Evolutionary conservation across 352 stramenopile species (phyloP).

Genomic region (Globisporangium viniferum): DNA sequence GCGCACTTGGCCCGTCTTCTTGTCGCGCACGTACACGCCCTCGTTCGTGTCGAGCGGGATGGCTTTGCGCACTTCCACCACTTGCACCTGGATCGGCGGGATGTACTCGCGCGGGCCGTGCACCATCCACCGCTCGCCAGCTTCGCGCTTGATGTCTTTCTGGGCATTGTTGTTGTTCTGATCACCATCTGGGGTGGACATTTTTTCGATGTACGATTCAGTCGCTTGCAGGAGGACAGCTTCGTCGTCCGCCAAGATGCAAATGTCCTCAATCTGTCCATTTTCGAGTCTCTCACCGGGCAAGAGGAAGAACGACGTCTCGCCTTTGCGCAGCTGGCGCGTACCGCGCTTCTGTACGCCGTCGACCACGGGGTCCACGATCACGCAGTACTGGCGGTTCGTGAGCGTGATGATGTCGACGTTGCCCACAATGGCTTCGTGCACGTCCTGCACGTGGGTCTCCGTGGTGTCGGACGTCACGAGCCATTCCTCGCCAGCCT

Average conservation of each 20-base stretch:
- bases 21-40: conserved; percentile 76
- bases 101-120: conserved; percentile 80
- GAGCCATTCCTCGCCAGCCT: conserved; percentile 78
- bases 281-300: conserved; percentile 63
- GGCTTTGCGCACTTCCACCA: conserved; percentile 70
- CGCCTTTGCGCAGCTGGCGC: conserved; percentile 66
- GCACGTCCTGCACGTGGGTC: conserved; percentile 74
- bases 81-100: conserved; percentile 67
- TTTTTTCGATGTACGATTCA: conserved; percentile 57
- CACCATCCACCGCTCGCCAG: conserved; percentile 80
- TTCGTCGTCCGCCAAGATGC: conserved; percentile 71
- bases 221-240: conserved; percentile 73
- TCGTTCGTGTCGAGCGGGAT: conserved; percentile 80
- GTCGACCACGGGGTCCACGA: conserved; percentile 65
- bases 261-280: conserved; percentile 56
- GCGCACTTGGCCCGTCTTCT: conserved; percentile 70
- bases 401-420: conserved; percentile 66
- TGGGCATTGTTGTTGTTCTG: conserved; percentile 22
- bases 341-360: conserved; percentile 70
- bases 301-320: conserved; percentile 71
- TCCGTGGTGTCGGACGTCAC: conserved; percentile 68
- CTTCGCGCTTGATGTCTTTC: conserved; percentile 44
- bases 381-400: conserved; percentile 81
- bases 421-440: conserved; percentile 64
- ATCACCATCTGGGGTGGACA: conserved; percentile 3